Conservation (phyloP, 306 rosid genomes). For the Casuarina cunninghamiana region DNA sequence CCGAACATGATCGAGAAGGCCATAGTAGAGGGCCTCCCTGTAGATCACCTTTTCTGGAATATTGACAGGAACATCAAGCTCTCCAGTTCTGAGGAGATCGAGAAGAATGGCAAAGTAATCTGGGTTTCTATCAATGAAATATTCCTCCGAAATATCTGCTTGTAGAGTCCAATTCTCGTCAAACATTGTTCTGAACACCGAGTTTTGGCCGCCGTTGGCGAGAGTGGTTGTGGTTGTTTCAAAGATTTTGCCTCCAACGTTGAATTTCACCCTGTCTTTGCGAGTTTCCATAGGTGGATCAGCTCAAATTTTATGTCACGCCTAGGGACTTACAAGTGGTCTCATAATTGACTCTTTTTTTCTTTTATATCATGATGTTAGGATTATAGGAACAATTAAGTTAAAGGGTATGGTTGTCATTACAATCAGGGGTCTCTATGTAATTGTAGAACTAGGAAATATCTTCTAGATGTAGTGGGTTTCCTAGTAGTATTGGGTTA, state of each 20-base stretch:
- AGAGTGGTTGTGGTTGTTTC: constrained; percentile 89
- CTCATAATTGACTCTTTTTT: no score
- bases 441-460: no score
- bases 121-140: constrained; percentile 87
- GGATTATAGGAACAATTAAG: no score
- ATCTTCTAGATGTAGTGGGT: no score
- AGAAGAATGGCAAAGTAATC: constrained; percentile 82
- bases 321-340: no score
- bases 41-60: constrained; percentile 71
- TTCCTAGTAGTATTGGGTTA: no score
- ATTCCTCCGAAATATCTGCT: constrained; percentile 30
- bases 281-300: constrained; percentile 56
- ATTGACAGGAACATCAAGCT: constrained; percentile 51
- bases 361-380: no score
- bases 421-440: no score
- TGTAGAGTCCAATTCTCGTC: constrained; percentile 75
- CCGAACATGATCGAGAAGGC: constrained; percentile 78
- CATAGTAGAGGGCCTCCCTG: constrained; percentile 79
- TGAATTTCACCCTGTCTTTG: constrained; percentile 73
- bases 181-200: constrained; percentile 83
- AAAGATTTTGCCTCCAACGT: constrained; percentile 87
- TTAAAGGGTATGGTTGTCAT: no score
- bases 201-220: constrained; percentile 85
- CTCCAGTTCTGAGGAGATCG: constrained; percentile 78
- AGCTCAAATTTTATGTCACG: neutral